phyloP scores from a whole-genome alignment of 1,284 basidiomycete species.

The Irpex sp. region DNA sequence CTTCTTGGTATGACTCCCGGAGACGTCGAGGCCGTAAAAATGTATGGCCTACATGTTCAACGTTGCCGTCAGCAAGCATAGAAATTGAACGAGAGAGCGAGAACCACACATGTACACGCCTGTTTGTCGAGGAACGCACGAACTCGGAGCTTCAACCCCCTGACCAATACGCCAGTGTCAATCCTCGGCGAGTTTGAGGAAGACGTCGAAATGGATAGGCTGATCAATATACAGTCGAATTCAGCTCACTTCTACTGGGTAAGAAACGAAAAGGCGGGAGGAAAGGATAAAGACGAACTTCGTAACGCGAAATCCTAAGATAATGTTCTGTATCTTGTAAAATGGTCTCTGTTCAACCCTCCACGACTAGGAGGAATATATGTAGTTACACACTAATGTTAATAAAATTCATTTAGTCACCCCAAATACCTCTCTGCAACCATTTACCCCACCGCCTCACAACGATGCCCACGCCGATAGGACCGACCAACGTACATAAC shows the following conservation, averaged over 20 bases:
- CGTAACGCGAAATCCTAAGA: slow-evolving; percentile 54
- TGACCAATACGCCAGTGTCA: slow-evolving; percentile 21
- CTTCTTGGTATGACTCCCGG: slow-evolving; percentile 19
- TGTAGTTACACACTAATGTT: too few species aligned
- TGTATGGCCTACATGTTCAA: slow-evolving; percentile 41
- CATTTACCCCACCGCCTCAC: slow-evolving; percentile 15
- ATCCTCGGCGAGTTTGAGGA: slow-evolving; percentile 33
- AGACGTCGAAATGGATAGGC: slow-evolving; percentile 57
- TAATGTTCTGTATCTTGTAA: slow-evolving; percentile 41
- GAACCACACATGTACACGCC: slow-evolving; percentile 25
- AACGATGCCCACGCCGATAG: slow-evolving; percentile 32
- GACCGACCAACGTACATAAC: slow-evolving; percentile 44
- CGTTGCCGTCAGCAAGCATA: slow-evolving; percentile 41
- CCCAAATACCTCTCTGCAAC: not conserved
- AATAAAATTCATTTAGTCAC: too few species aligned
- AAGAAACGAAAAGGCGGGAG: not conserved
- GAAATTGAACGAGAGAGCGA: not conserved
- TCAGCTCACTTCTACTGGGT: not conserved
- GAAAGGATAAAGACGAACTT: slow-evolving; percentile 32
- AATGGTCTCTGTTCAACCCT: slow-evolving; percentile 32
- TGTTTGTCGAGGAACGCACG: slow-evolving; percentile 50
- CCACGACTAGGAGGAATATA: too few species aligned
- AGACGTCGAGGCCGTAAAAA: slow-evolving; percentile 37
- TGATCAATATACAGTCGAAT: slow-evolving; percentile 19
- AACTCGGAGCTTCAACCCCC: slow-evolving; percentile 36